phyloP scores from a whole-genome alignment of 176 grass and related monocot species.

The Aegilops bicornis region DNA sequence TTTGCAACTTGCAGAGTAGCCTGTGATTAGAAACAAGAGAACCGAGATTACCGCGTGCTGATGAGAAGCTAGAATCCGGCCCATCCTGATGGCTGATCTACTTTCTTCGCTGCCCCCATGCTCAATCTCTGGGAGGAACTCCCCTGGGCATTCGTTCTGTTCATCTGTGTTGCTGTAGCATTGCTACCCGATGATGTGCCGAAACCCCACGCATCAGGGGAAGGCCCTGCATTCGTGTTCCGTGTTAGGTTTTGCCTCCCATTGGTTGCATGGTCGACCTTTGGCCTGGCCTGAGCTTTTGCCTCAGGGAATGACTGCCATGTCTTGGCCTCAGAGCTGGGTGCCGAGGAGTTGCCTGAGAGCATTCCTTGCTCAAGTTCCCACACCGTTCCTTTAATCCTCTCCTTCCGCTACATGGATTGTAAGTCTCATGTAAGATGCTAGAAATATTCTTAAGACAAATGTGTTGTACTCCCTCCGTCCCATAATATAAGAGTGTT shows the following conservation, averaged over 20 bases:
- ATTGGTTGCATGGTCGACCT: constrained; percentile 42
- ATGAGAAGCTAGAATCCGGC: constrained; percentile 58
- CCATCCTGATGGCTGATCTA: constrained; percentile 75
- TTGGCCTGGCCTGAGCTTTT: constrained; percentile 45
- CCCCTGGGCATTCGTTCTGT: constrained; percentile 24
- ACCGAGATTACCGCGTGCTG: background rate
- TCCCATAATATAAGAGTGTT: too few relatives aligned
- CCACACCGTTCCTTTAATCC: constrained; percentile 69
- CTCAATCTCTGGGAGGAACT: constrained; percentile 62
- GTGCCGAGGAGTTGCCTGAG: constrained; percentile 29
- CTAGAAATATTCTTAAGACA: constrained; percentile 20
- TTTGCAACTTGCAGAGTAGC: background rate
- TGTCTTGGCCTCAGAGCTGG: constrained; percentile 47
- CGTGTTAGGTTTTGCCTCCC: constrained; percentile 32
- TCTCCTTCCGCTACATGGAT: constrained; percentile 61
- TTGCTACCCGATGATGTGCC: constrained; percentile 22
- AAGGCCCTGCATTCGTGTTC: constrained; percentile 5
- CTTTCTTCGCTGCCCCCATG: constrained; percentile 16
- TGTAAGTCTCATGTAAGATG: constrained; percentile 25
- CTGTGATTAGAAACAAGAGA: background rate
- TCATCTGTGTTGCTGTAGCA: constrained; percentile 26
- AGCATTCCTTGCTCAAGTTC: constrained; percentile 68
- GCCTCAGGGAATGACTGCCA: constrained; percentile 62
- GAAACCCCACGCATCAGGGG: constrained; percentile 47
- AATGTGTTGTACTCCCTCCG: background rate